Evolutionary conservation across 1,139 yeast genomes (phyloP).

Genomic region (Hansenula anomala): DNA sequence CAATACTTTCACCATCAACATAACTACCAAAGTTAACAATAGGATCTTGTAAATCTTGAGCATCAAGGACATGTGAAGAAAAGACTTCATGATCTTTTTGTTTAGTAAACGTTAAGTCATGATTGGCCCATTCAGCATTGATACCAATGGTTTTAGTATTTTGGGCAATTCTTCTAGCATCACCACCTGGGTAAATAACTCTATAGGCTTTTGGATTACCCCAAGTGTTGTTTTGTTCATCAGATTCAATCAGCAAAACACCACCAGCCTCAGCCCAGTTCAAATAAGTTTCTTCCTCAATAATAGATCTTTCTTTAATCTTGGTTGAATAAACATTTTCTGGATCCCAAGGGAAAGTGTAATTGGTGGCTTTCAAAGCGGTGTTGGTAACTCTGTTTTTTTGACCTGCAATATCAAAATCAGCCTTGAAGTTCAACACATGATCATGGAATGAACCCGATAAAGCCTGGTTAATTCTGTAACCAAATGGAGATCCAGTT

Average conservation of each 20-base stretch:
- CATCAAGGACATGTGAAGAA: conserved; percentile 18
- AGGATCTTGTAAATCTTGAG: conserved; percentile 20
- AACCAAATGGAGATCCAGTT: conserved; percentile 18
- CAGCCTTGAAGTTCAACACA: conserved; percentile 22
- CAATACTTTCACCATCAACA: conserved; percentile 20
- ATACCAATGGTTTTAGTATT: conserved; percentile 8
- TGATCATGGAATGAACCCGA: conserved; percentile 25
- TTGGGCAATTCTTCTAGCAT: conserved; percentile 13
- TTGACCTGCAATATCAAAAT: conserved; percentile 22
- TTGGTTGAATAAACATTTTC: conserved; percentile 14
- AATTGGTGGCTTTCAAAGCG: conserved; percentile 10
- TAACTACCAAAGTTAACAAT: conserved; percentile 15
- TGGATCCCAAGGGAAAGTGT: conserved; percentile 23
- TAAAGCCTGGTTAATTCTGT: conserved; percentile 16
- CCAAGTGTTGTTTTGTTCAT: conserved; percentile 18
- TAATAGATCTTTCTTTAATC: conserved; percentile 9
- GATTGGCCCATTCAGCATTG: conserved; percentile 22
- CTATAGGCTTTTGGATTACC: conserved; percentile 23
- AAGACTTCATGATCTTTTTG: conserved; percentile 21
- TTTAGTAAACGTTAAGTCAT: conserved; percentile 17
- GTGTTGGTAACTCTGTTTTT: conserved; percentile 15
- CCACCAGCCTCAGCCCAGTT: conserved; percentile 19
- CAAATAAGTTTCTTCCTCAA: conserved; percentile 14
- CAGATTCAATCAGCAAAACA: conserved; percentile 20
- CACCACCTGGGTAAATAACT: conserved; percentile 16